Conservation (phyloP, 331 rosid genomes). For the Ulmus americana region DNA sequence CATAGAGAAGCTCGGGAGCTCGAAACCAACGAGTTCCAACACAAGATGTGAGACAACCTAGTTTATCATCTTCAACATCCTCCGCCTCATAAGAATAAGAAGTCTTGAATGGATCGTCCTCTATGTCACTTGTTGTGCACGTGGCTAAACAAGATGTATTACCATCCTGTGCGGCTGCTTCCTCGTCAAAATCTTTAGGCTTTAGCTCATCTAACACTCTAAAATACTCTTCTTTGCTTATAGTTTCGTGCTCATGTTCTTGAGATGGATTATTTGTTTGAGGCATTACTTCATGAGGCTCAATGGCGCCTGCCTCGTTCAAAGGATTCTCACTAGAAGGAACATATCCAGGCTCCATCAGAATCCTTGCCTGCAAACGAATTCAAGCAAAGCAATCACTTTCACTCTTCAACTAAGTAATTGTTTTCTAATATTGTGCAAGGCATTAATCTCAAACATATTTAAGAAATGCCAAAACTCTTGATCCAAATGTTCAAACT, state of each 20-base stretch:
- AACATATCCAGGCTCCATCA: conserved; percentile 45
- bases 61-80: conserved; percentile 40
- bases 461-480: not conserved
- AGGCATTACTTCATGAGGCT: conserved; percentile 26
- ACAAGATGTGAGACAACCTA: conserved; percentile 63
- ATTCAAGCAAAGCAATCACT: conserved; percentile 11
- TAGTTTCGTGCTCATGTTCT: conserved; percentile 38
- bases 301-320: conserved; percentile 22
- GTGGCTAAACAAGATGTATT: conserved; percentile 70
- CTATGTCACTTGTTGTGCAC: conserved; percentile 58
- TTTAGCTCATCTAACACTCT: conserved; percentile 58
- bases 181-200: conserved; percentile 45
- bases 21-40: conserved; percentile 94
- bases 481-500: not conserved
- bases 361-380: conserved; percentile 68
- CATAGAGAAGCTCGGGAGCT: conserved; percentile 84
- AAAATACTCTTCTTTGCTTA: conserved; percentile 52
- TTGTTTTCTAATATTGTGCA: not conserved
- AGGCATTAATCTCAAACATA: conserved; percentile 3
- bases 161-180: conserved; percentile 41
- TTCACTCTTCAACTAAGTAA: not conserved
- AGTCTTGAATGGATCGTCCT: conserved; percentile 50
- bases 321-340: conserved; percentile 30
- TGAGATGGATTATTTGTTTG: conserved; percentile 26
- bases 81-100: conserved; percentile 49